Percentiles rank a stretch among this genome's conserved stretches.
These are phyloP conservation scores for Pythium myriotylum DNA, from an alignment of 352 stramenopile genomes.

Conservation along the genomic window DNA sequence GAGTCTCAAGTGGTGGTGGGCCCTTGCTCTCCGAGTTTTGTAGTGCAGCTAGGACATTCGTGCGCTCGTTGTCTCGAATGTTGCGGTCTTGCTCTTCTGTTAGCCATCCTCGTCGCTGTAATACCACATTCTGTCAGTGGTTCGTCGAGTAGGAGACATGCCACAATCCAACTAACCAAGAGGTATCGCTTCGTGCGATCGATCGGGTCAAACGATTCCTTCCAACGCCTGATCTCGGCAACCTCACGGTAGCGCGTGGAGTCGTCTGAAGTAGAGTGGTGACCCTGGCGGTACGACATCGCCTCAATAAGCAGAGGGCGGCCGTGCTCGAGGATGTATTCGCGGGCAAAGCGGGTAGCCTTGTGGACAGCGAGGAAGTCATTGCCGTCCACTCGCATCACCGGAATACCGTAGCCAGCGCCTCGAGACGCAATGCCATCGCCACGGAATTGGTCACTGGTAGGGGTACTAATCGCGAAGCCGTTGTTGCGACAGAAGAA, in stretches of 20 bases:
- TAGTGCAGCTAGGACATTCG: conserved; percentile 83
- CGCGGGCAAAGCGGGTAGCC: conserved; percentile 88
- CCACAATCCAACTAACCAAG: conserved; percentile 40
- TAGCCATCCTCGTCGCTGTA: conserved; percentile 86
- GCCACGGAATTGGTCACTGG: conserved; percentile 95
- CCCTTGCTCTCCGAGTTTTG: conserved; percentile 91
- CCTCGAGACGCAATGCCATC: conserved; percentile 96
- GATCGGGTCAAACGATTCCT: conserved; percentile 90
- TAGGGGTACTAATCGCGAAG: conserved; percentile 98
- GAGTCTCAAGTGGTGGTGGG: conserved; percentile 85
- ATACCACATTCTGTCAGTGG: not conserved
- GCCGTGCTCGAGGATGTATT: conserved; percentile 90
- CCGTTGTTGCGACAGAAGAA: conserved; percentile 99
- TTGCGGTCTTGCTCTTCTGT: conserved; percentile 84
- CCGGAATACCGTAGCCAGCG: conserved; percentile 96
- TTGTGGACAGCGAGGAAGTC: conserved; percentile 96
- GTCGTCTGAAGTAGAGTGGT: conserved; percentile 99
- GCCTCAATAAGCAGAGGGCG: conserved; percentile 96
- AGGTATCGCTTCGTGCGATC: conserved; percentile 92
- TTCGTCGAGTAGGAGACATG: not conserved
- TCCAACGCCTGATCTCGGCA: conserved; percentile 94
- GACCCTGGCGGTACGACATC: conserved; percentile 98
- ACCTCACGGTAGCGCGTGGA: conserved; percentile 95
- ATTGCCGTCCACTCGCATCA: conserved; percentile 98
- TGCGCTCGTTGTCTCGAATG: conserved; percentile 92